These are phyloP conservation scores for Ophiostoma populinum DNA, from an alignment of 2,329 filamentous ascomycete genomes.

Conservation along the genomic window DNA sequence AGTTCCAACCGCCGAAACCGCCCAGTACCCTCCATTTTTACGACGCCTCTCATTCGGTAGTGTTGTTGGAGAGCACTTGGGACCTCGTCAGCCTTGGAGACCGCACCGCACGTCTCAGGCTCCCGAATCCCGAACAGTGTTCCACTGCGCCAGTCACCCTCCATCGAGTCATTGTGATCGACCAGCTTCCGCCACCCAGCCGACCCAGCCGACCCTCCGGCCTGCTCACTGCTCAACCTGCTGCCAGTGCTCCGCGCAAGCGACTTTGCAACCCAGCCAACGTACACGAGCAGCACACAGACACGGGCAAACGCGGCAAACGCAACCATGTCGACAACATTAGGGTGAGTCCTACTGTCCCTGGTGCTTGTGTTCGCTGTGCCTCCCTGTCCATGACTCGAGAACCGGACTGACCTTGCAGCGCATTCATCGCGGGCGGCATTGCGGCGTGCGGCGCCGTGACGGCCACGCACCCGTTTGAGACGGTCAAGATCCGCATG, in stretches of 20 bases:
- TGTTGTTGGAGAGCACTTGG: not conserved
- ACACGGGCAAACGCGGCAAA: not conserved
- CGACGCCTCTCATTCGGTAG: constrained; percentile 2
- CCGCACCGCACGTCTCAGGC: not conserved
- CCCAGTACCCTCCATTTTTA: not conserved
- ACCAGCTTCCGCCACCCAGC: not conserved
- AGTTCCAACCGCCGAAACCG: constrained; percentile 5
- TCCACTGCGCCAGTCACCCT: not conserved
- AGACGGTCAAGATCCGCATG: constrained; percentile 97
- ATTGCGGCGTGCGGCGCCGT: constrained; percentile 95
- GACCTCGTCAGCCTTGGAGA: not conserved
- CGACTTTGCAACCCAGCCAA: too few relatives aligned
- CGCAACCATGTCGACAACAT: constrained; percentile 11
- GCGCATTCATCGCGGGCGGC: constrained; percentile 88
- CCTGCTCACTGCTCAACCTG: too few relatives aligned
- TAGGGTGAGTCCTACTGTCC: constrained; percentile 7
- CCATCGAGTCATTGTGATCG: not conserved
- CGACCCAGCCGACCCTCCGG: too few relatives aligned
- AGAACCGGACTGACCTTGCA: too few relatives aligned
- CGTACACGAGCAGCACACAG: not conserved
- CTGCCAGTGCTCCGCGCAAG: too few relatives aligned
- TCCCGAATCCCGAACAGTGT: not conserved
- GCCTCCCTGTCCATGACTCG: not conserved
- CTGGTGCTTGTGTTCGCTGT: not conserved
- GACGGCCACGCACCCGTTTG: constrained; percentile 93